A percentile compares a stretch with the other conserved stretches of the same genome.
Conservation (phyloP, 2,329 filamentous ascomycete species). For the Clarireedia sp. region DNA sequence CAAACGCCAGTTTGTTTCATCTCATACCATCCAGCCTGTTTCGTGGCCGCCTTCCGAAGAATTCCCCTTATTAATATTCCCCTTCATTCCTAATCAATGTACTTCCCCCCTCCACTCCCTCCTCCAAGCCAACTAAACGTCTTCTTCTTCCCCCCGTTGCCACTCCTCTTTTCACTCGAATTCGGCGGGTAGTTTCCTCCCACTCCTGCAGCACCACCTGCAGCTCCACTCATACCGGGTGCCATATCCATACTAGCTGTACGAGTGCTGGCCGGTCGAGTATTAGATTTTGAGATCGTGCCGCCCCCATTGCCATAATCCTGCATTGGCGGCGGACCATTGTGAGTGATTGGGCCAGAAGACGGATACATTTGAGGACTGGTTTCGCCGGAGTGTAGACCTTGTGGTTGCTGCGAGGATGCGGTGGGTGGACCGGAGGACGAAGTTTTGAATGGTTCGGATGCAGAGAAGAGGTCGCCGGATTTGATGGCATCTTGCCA, state of each 20-base stretch:
- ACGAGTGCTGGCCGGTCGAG: not conserved
- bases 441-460: conserved; percentile 3
- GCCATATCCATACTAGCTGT: not conserved
- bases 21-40: no score
- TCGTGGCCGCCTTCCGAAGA: no score
- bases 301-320: not conserved
- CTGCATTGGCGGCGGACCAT: not conserved
- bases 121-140: conserved; percentile 9
- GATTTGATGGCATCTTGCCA: conserved; percentile 11
- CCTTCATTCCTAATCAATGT: conserved; percentile 1
- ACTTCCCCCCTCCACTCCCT: conserved; percentile 5
- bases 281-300: not conserved
- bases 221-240: not conserved
- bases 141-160: conserved; percentile 5
- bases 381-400: not conserved
- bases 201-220: not conserved
- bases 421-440: not conserved
- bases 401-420: not conserved
- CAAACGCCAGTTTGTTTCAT: no score
- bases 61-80: not conserved
- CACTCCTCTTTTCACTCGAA: conserved; percentile 6
- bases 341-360: conserved; percentile 1
- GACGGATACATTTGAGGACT: conserved; percentile 3
- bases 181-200: conserved; percentile 6
- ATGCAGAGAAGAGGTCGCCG: conserved; percentile 5